phyloP scores from a whole-genome alignment of 2,329 filamentous ascomycete genomes.

The Xylaria arbuscula region DNA sequence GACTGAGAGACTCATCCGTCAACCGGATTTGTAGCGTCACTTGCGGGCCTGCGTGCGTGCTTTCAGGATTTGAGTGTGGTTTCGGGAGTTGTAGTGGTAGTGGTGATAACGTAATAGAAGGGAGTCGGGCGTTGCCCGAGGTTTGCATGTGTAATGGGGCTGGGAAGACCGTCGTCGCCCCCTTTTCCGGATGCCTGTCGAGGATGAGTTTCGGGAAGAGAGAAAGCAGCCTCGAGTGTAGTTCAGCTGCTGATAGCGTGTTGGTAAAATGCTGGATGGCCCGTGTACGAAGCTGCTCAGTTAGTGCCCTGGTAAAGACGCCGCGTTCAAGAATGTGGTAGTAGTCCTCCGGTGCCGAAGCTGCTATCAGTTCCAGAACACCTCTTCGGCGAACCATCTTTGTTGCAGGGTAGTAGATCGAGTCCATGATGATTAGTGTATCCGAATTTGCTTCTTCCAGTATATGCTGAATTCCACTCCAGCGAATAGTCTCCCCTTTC shows the following conservation, averaged over 20 bases:
- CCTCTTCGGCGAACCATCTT: slow-evolving; percentile 64
- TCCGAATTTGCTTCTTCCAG: slow-evolving; percentile 67
- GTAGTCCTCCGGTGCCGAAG: slow-evolving; percentile 65
- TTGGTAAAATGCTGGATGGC: slow-evolving; percentile 56
- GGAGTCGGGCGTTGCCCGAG: slow-evolving; percentile 63
- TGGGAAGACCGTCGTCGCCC: slow-evolving; percentile 60
- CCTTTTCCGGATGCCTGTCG: slow-evolving; percentile 61
- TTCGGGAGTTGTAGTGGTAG: slow-evolving; percentile 52
- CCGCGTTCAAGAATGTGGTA: slow-evolving; percentile 60
- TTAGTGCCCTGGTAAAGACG: slow-evolving; percentile 63
- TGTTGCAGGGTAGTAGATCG: slow-evolving; percentile 66
- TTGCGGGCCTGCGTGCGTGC: slow-evolving; percentile 52
- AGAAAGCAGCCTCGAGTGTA: slow-evolving; percentile 65
- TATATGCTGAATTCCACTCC: slow-evolving; percentile 67
- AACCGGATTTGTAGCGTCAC: slow-evolving; percentile 63
- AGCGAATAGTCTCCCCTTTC: slow-evolving; percentile 61
- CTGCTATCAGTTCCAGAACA: slow-evolving; percentile 67
- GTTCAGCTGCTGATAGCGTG: slow-evolving; percentile 63
- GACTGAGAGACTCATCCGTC: slow-evolving; percentile 62
- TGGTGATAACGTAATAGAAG: slow-evolving; percentile 67
- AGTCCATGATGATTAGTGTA: slow-evolving; percentile 68
- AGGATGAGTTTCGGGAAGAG: slow-evolving; percentile 64
- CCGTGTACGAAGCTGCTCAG: slow-evolving; percentile 62
- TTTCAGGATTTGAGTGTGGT: slow-evolving; percentile 52
- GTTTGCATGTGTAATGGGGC: slow-evolving; percentile 67